Evolutionary conservation across 176 grass and related monocot species (phyloP), one percentile per base, ranked within the genome.

Genomic region (Ensete ventricosum): DNA sequence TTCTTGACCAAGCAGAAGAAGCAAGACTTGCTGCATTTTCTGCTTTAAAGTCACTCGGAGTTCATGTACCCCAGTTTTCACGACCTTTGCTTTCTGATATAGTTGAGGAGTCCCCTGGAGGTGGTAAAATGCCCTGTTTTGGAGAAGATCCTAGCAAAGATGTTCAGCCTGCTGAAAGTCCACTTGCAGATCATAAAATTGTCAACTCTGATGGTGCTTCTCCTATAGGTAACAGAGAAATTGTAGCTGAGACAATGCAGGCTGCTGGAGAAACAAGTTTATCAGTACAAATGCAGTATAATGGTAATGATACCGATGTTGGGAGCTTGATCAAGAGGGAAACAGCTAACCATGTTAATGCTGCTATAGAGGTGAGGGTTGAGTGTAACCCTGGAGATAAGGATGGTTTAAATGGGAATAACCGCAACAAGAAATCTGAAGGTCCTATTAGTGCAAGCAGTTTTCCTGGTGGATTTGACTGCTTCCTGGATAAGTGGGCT

Each of bases 1-100:
- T 97, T 79, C 87, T 97, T 68, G 93, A 93, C 77, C 90, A 97
- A 81, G 93, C 93, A 79, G 93, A 97, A 90, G 88, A 87, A 63
- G 90, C 93, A 63, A 89, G 85, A 81, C 50, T 90, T 83, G 90
- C 85, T 76, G 93, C 93, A 76, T 90, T 97, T 72, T 86, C 93
- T 53, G 74, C 85, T 81, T 97, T 97, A 81, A 97, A 87, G 71
- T 97, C 88, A 87, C 93, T 97, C 81, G 93, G 93, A 71, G 64
- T 97, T 72, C 71, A 87, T 90, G 82, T 93, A 75, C 90, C 93
- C 68, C 90, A 90, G 71, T 85, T 97, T 77, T 88, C 83, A 71
- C 82, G 66, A 77, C 90, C 93, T 67, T 19, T 77, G 77, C 83
- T 90, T 29, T 60, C 81, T 73, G 12, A 10, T 64, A 62, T 64